phyloP scores from a whole-genome alignment of 2,329 filamentous ascomycete genomes.

The Cryphonectria carpinicola region DNA sequence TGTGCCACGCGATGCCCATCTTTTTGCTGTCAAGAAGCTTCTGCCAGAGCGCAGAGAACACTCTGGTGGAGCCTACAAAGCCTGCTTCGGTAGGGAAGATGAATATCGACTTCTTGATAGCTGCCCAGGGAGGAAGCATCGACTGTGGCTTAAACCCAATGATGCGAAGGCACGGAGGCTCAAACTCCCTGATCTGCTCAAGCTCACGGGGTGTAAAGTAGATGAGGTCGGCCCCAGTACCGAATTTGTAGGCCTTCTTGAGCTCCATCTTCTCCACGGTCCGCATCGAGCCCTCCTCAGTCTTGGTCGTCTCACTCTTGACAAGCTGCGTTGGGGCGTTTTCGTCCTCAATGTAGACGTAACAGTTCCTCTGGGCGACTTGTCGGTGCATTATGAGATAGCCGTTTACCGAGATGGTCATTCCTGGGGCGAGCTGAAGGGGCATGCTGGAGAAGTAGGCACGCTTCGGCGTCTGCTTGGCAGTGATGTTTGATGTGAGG shows the following conservation, averaged over 20 bases:
- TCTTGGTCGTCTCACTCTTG: constrained; percentile 70
- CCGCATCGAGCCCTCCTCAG: constrained; percentile 77
- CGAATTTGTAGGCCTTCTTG: constrained; percentile 94
- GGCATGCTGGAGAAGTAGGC: constrained; percentile 86
- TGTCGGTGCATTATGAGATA: constrained; percentile 89
- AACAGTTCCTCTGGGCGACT: constrained; percentile 78
- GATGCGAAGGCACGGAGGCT: constrained; percentile 80
- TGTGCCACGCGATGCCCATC: constrained; percentile 87
- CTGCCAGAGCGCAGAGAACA: constrained; percentile 88
- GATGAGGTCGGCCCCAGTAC: constrained; percentile 87
- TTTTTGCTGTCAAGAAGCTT: constrained; percentile 81
- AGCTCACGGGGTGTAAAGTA: constrained; percentile 86
- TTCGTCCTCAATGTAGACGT: constrained; percentile 75
- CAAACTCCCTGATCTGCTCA: constrained; percentile 76
- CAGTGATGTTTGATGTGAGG: constrained; percentile 85
- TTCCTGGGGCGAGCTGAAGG: constrained; percentile 81
- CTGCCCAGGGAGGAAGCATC: constrained; percentile 80
- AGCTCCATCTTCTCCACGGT: constrained; percentile 81
- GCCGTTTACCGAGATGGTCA: constrained; percentile 90
- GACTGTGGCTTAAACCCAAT: constrained; percentile 90
- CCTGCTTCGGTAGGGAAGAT: constrained; percentile 93
- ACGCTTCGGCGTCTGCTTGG: constrained; percentile 83
- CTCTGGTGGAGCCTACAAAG: constrained; percentile 86
- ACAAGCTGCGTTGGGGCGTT: constrained; percentile 83
- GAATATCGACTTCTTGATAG: constrained; percentile 83